Conservation (phyloP, 2,329 filamentous ascomycete genomes). For the Fusarium sp. region DNA sequence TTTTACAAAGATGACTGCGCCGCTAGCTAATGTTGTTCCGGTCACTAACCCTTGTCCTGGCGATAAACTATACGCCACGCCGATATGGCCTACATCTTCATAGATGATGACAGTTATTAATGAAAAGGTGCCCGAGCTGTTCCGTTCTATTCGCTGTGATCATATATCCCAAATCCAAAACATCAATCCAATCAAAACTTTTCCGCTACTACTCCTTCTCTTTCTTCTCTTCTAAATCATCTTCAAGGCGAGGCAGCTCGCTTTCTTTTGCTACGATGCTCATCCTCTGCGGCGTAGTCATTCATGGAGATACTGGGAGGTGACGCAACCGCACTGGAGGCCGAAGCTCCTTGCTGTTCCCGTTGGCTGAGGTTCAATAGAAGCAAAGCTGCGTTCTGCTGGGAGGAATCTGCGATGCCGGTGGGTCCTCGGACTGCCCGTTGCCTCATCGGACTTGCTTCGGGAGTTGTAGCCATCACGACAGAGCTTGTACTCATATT, state of each 20-base stretch:
- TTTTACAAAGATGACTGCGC: conserved; percentile 7
- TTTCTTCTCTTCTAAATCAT: background rate
- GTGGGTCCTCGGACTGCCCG: background rate
- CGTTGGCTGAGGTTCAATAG: conserved; percentile 40
- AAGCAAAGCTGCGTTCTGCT: conserved; percentile 44
- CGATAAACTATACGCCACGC: conserved; percentile 16
- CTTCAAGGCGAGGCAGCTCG: conserved; percentile 35
- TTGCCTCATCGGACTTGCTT: conserved; percentile 31
- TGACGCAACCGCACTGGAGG: background rate
- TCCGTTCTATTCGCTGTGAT: conserved; percentile 39
- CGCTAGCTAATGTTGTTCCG: conserved; percentile 20
- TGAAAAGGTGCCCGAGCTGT: conserved; percentile 19
- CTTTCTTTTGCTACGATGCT: conserved; percentile 43
- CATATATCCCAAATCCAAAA: conserved; percentile 29
- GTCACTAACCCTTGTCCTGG: conserved; percentile 8
- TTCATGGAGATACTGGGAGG: background rate
- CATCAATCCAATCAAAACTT: background rate
- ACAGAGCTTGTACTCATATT: conserved; percentile 29
- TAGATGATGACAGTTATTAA: conserved; percentile 4
- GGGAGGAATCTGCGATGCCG: conserved; percentile 19
- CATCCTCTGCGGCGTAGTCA: conserved; percentile 1
- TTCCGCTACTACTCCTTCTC: background rate
- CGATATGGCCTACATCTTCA: background rate
- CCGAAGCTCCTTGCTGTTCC: conserved; percentile 13
- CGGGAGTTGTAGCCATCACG: conserved; percentile 32